These are phyloP conservation scores for Colletotrichum chlorophyti DNA, from an alignment of 2,329 filamentous ascomycete genomes.

Conservation along the genomic window DNA sequence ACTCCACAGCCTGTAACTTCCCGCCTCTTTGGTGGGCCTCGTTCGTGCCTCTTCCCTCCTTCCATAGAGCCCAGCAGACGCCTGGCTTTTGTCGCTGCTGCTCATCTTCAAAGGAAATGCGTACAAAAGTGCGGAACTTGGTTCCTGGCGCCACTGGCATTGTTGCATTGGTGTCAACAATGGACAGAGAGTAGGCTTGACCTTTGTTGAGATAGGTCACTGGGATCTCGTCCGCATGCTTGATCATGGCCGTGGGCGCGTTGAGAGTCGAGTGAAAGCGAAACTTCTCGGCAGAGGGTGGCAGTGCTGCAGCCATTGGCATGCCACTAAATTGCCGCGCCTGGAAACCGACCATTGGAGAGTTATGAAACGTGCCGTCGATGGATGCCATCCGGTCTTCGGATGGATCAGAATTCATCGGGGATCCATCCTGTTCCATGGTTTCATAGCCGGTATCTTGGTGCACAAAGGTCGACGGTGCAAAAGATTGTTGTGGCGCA, in stretches of 20 bases:
- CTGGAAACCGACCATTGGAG: conserved; percentile 66
- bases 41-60: conserved; percentile 93
- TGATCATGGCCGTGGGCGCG: conserved; percentile 96
- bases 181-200: conserved; percentile 87
- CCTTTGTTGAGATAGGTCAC: conserved; percentile 99
- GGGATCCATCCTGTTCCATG: conserved; percentile 77
- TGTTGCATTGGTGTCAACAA: conserved; percentile 77
- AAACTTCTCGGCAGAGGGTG: conserved; percentile 72
- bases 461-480: conserved; percentile 81
- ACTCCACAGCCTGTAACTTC: conserved; percentile 93
- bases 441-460: conserved; percentile 82
- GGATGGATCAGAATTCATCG: conserved; percentile 63
- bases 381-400: conserved; percentile 61
- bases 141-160: conserved; percentile 65
- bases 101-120: conserved; percentile 97
- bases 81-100: conserved; percentile 85
- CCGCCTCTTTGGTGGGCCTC: conserved; percentile 94
- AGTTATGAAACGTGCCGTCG: conserved; percentile 67
- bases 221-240: conserved; percentile 86
- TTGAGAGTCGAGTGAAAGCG: conserved; percentile 90
- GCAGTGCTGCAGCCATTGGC: conserved; percentile 53
- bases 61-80: conserved; percentile 89
- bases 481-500: conserved; percentile 67
- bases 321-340: conserved; percentile 55
- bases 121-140: conserved; percentile 87